Conservation (phyloP, 257 asterid genomes). For the Solanum etuberosum region DNA sequence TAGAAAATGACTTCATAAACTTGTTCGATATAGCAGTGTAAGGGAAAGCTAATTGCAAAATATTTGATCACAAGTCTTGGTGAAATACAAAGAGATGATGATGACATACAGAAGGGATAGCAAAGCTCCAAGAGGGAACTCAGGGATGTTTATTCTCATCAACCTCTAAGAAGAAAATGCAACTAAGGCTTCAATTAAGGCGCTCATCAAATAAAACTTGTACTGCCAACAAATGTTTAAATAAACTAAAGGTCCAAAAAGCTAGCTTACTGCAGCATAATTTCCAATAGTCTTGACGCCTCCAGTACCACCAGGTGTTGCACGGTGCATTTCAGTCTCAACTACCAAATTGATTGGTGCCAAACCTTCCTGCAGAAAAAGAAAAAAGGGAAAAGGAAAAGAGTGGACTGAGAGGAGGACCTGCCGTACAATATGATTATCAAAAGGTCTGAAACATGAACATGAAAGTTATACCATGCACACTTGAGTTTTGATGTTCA, state of each 20-base stretch:
- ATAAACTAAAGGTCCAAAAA: background rate
- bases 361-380: conserved; percentile 79
- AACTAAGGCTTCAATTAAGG: background rate
- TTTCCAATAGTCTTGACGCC: conserved; percentile 94
- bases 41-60: background rate
- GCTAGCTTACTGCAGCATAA: conserved; percentile 76
- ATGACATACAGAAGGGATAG: background rate
- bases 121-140: background rate
- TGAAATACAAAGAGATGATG: background rate
- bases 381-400: background rate
- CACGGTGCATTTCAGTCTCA: conserved; percentile 93
- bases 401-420: background rate
- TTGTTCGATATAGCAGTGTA: background rate
- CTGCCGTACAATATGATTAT: background rate
- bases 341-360: conserved; percentile 86
- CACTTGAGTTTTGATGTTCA: background rate
- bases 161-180: background rate
- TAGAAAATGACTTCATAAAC: background rate
- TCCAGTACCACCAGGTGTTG: conserved; percentile 99
- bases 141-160: background rate
- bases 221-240: background rate
- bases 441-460: background rate
- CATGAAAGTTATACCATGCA: background rate
- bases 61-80: background rate
- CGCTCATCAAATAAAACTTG: background rate